Evolutionary conservation across 2,329 filamentous ascomycete genomes (phyloP).

Genomic region (Cercospora berteroae): DNA sequence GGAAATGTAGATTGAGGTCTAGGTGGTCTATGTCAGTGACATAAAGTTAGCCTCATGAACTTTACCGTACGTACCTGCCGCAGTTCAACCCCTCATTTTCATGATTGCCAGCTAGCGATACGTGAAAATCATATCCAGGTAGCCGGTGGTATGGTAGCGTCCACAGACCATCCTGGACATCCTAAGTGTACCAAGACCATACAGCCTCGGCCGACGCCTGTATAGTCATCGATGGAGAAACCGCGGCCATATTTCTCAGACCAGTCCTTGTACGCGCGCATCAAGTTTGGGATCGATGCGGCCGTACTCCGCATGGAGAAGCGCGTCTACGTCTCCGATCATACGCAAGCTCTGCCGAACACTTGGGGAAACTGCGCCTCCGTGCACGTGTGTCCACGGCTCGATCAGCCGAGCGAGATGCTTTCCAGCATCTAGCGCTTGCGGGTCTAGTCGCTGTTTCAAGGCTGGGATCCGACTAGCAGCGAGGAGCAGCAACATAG

Average conservation of each 20-base stretch:
- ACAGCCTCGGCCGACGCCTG: not conserved
- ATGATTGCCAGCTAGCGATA: not conserved
- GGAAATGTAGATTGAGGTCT: not conserved
- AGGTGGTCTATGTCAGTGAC: not conserved
- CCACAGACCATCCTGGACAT: not conserved
- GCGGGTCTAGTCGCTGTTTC: slow-evolving; percentile 7
- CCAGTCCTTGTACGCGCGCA: not conserved
- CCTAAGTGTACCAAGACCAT: not conserved
- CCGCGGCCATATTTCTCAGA: not conserved
- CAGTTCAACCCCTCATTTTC: not conserved
- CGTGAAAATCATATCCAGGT: not conserved
- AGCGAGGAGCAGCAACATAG: slow-evolving; percentile 17
- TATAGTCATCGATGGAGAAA: not conserved
- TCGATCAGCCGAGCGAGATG: slow-evolving; percentile 13
- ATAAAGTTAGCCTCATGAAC: not conserved
- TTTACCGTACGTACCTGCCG: not conserved
- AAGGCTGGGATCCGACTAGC: slow-evolving; percentile 9
- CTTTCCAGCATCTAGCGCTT: slow-evolving; percentile 4
- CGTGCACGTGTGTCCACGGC: slow-evolving; percentile 13
- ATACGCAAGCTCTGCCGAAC: slow-evolving; percentile 17
- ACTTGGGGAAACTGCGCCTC: slow-evolving; percentile 12
- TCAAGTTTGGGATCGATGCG: not conserved
- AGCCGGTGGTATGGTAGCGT: not conserved
- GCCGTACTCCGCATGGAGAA: slow-evolving; percentile 10
- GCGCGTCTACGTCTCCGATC: slow-evolving; percentile 8